A percentile compares a stretch with the other conserved stretches of the same genome.
These are phyloP conservation scores for Chrysosphaeria jannelii DNA, from an alignment of 2,329 filamentous ascomycete species.

Conservation along the genomic window DNA sequence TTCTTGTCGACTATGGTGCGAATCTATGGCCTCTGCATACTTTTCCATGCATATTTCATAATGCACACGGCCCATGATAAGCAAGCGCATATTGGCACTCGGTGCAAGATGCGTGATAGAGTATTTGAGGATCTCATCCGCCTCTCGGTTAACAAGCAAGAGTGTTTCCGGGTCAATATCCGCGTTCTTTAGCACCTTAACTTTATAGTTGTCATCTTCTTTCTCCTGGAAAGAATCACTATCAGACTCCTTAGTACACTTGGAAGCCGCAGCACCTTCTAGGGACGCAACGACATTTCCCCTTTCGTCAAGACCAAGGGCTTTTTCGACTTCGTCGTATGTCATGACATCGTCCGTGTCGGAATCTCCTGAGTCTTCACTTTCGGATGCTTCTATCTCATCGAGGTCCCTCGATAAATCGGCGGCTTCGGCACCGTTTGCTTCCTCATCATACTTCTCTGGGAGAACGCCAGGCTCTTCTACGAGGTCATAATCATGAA, in stretches of 20 bases:
- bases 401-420: too few species aligned
- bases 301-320: constrained; percentile 1
- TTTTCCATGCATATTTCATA: constrained; percentile 13
- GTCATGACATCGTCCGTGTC: constrained; percentile 3
- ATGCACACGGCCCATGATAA: constrained; percentile 11
- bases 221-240: too few species aligned
- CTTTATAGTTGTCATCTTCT: constrained; percentile 2
- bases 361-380: constrained; percentile 1
- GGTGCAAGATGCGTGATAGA: constrained; percentile 13
- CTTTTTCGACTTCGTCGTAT: constrained; percentile 2
- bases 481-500: too few species aligned
- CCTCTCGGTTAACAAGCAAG: constrained; percentile 7
- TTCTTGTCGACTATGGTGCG: constrained; percentile 11
- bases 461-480: too few species aligned
- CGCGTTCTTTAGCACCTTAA: constrained; percentile 1
- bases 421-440: too few species aligned
- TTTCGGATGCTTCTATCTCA: too few species aligned
- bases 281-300: too few species aligned
- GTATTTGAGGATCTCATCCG: constrained; percentile 13
- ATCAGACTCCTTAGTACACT: too few species aligned
- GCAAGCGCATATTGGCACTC: constrained; percentile 4
- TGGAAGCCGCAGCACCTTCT: too few species aligned
- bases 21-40: constrained; percentile 14
- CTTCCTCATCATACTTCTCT: too few species aligned
- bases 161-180: not conserved